phyloP scores from a whole-genome alignment of 768 basidiomycete genomes.

The Mycena rosella region DNA sequence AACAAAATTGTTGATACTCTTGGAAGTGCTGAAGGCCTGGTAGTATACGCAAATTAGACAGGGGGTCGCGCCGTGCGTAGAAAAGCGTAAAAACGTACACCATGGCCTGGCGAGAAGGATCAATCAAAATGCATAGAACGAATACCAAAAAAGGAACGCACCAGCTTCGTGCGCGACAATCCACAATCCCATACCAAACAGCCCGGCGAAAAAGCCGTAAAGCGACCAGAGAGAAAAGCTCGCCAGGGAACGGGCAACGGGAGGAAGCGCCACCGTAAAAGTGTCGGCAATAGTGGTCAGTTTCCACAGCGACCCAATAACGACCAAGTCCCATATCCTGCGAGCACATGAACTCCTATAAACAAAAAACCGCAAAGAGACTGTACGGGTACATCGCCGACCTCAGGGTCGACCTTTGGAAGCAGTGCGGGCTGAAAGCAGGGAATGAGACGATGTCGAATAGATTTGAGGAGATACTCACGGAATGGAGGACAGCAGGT shows the following conservation, averaged over 20 bases:
- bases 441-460: neutral
- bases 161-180: conserved; percentile 38
- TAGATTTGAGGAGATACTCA: conserved; percentile 51
- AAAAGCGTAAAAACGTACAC: conserved; percentile 20
- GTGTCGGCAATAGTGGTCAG: conserved; percentile 73
- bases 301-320: conserved; percentile 80
- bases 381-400: conserved; percentile 85
- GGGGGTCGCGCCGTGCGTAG: neutral
- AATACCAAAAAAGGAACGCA: conserved; percentile 18
- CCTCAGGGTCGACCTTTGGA: conserved; percentile 86
- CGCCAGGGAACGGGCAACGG: conserved; percentile 69
- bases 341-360: conserved; percentile 7
- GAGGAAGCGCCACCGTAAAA: conserved; percentile 68
- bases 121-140: neutral
- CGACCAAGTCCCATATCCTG: conserved; percentile 81
- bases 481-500: conserved; percentile 89
- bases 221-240: conserved; percentile 81
- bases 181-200: conserved; percentile 94
- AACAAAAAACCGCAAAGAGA: neutral
- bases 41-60: conserved; percentile 52
- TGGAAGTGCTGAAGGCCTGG: conserved; percentile 94
- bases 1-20: conserved; percentile 90
- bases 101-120: conserved; percentile 88
- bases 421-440: conserved; percentile 79
- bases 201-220: conserved; percentile 86